A percentile compares a stretch with the other conserved stretches of the same genome.
Conservation (phyloP, 2,329 filamentous ascomycete species). For the Daldinia sp. region DNA sequence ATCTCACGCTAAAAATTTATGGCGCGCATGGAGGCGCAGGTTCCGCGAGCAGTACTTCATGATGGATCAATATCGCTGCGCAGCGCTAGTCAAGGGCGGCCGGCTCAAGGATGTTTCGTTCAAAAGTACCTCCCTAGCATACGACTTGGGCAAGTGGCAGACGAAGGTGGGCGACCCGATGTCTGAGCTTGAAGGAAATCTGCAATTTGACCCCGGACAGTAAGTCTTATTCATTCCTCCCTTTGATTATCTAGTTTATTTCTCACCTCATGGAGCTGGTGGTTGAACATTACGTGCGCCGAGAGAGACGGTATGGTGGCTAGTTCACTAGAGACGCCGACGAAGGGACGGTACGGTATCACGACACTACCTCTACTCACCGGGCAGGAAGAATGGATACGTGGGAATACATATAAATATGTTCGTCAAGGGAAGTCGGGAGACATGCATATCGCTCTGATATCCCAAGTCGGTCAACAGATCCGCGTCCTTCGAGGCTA, state of each 20-base stretch:
- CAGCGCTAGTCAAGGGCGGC: conserved; percentile 49
- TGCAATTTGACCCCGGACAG: conserved; percentile 58
- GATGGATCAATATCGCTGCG: conserved; percentile 55
- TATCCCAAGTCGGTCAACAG: conserved; percentile 58
- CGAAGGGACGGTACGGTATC: conserved; percentile 56
- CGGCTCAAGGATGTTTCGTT: conserved; percentile 54
- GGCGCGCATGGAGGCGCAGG: conserved; percentile 54
- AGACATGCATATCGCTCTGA: conserved; percentile 59
- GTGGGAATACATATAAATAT: conserved; percentile 52
- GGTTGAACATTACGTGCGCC: conserved; percentile 64
- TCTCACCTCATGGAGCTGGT: conserved; percentile 56
- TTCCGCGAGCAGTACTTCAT: conserved; percentile 56
- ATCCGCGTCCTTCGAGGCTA: conserved; percentile 63
- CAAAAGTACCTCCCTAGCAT: conserved; percentile 44
- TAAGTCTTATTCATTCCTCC: conserved; percentile 46
- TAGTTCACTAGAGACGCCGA: conserved; percentile 54
- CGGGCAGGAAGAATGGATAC: conserved; percentile 57
- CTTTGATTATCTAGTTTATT: not conserved
- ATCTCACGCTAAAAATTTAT: conserved; percentile 50
- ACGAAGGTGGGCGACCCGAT: conserved; percentile 47
- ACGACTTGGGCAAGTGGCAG: conserved; percentile 50
- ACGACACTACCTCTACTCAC: conserved; percentile 60
- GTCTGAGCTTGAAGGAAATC: conserved; percentile 53
- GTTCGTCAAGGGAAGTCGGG: conserved; percentile 52
- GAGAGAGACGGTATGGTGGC: conserved; percentile 63